Evolutionary conservation across 805 yeast species (phyloP).

Genomic region (Dipodascopsis tothii): DNA sequence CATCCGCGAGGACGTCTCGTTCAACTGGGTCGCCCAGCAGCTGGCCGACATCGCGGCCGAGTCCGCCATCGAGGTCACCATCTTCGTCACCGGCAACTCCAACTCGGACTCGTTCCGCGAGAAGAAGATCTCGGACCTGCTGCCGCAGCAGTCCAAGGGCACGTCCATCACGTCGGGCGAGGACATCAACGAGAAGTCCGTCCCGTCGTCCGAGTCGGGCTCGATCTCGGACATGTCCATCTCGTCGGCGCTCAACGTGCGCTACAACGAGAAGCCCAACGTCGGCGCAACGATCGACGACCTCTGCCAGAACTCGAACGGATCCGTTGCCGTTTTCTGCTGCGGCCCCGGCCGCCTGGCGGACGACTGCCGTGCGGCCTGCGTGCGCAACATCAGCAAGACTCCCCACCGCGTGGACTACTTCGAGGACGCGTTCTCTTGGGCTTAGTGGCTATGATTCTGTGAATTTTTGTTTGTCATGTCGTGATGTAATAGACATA

Average conservation of each 20-base stretch:
- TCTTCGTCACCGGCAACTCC: conserved; percentile 7
- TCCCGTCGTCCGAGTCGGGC: too few species aligned
- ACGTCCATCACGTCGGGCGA: too few species aligned
- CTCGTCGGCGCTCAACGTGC: not conserved
- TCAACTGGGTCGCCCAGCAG: conserved; percentile 6
- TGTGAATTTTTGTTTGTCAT: too few species aligned
- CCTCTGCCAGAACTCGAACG: conserved; percentile 2
- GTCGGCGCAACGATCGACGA: not conserved
- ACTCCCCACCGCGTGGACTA: conserved; percentile 6
- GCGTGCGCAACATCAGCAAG: conserved; percentile 5
- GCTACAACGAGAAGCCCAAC: conserved; percentile 4
- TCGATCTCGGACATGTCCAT: not conserved
- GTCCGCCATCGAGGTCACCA: conserved; percentile 5
- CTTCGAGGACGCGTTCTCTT: conserved; percentile 11
- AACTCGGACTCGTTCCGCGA: too few species aligned
- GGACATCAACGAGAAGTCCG: too few species aligned
- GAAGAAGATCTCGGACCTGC: too few species aligned
- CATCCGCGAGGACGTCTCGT: conserved; percentile 4
- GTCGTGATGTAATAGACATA: too few species aligned
- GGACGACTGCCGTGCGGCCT: conserved; percentile 7
- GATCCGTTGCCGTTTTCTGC: conserved; percentile 9
- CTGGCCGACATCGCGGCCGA: conserved; percentile 1
- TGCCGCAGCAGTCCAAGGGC: too few species aligned
- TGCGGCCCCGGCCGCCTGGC: conserved; percentile 8
- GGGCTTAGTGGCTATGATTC: too few species aligned